phyloP scores from a whole-genome alignment of 768 basidiomycete species.

The Rhizopogon sp. region DNA sequence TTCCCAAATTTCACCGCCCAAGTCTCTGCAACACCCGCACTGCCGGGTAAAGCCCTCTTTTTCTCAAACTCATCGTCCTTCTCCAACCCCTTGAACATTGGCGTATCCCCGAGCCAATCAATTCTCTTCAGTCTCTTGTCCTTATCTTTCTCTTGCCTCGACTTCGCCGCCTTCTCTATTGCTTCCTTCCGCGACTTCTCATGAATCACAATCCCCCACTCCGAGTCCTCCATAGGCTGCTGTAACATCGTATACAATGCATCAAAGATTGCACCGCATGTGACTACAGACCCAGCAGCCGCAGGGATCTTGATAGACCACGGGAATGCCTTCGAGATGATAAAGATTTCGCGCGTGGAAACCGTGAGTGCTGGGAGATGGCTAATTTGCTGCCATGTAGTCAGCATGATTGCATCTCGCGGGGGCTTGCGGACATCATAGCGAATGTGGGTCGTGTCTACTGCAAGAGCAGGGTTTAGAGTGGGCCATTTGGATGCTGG shows the following conservation, averaged over 20 bases:
- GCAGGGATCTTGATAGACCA: conserved; percentile 57
- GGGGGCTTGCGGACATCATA: conserved; percentile 46
- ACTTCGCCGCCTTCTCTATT: conserved; percentile 48
- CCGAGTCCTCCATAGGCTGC: conserved; percentile 53
- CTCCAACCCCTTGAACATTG: conserved; percentile 59
- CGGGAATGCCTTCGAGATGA: conserved; percentile 60
- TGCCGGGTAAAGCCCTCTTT: conserved; percentile 43
- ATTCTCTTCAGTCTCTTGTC: conserved; percentile 46
- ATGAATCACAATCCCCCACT: conserved; percentile 54
- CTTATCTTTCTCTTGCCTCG: conserved; percentile 33
- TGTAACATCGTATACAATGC: conserved; percentile 46
- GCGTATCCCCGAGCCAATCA: conserved; percentile 57
- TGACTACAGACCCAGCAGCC: conserved; percentile 25
- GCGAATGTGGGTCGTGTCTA: conserved; percentile 43
- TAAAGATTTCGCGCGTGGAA: conserved; percentile 32
- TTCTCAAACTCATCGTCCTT: conserved; percentile 53
- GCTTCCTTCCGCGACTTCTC: conserved; percentile 39
- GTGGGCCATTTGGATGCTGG: conserved; percentile 39
- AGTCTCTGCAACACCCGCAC: conserved; percentile 40
- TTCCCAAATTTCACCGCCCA: conserved; percentile 52
- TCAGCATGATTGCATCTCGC: conserved; percentile 34
- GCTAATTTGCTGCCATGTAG: conserved; percentile 37
- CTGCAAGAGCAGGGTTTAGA: conserved; percentile 49
- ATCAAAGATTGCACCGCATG: conserved; percentile 53
- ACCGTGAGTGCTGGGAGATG: conserved; percentile 34